Evolutionary conservation across 2,329 filamentous ascomycete species (phyloP).

Genomic region (Sarocladiaceae sp.): DNA sequence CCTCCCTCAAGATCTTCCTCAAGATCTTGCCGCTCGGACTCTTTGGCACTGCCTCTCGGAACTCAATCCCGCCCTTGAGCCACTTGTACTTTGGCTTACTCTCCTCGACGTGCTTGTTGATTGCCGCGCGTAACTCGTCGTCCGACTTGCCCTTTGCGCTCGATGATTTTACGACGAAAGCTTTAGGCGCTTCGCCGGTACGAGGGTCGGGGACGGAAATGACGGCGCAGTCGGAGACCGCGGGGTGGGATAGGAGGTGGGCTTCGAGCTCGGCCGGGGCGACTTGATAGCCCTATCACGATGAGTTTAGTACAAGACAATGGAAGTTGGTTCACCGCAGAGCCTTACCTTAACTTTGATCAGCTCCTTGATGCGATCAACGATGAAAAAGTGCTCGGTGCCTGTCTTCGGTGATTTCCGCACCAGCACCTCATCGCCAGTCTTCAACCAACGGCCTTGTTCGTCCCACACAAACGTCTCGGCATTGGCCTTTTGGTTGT

Average conservation of each 20-base stretch:
- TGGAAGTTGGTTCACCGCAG: background rate
- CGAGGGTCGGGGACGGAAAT: conserved; percentile 63
- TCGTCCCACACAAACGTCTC: conserved; percentile 61
- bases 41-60: conserved; percentile 55
- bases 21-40: conserved; percentile 61
- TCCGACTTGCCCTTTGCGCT: conserved; percentile 22
- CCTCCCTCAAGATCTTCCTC: conserved; percentile 55
- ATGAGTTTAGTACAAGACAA: background rate
- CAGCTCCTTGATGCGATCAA: conserved; percentile 55
- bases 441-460: conserved; percentile 64
- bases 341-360: conserved; percentile 43
- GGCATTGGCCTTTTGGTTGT: conserved; percentile 68
- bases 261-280: conserved; percentile 78
- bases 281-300: conserved; percentile 63
- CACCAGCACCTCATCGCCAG: conserved; percentile 71
- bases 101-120: conserved; percentile 47
- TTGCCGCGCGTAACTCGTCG: conserved; percentile 35
- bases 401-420: conserved; percentile 52
- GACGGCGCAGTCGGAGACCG: conserved; percentile 72
- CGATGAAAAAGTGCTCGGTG: conserved; percentile 70
- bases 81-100: conserved; percentile 55
- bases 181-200: conserved; percentile 60
- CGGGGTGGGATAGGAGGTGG: conserved; percentile 66
- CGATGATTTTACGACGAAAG: conserved; percentile 56
- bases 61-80: conserved; percentile 47